These are phyloP conservation scores for Amanita molliuscula DNA, from an alignment of 768 basidiomycete species.

Conservation along the genomic window DNA sequence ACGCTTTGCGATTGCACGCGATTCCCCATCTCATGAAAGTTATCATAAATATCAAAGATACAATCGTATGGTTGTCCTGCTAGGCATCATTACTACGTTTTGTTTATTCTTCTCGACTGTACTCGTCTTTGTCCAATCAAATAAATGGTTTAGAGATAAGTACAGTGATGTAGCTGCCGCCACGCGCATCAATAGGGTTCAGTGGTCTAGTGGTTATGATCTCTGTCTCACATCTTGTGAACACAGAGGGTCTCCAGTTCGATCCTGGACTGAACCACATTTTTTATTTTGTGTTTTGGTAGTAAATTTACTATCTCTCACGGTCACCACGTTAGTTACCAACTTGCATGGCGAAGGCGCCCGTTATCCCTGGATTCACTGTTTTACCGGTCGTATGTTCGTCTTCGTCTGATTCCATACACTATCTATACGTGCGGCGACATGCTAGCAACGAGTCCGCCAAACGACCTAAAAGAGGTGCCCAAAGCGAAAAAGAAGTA, in stretches of 20 bases:
- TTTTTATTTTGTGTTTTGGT: constrained; percentile 4
- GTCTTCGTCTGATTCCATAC: constrained; percentile 29
- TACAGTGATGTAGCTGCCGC: too few species aligned
- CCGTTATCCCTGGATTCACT: constrained; percentile 35
- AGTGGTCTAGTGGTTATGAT: constrained; percentile 16
- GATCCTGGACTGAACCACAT: constrained; percentile 14
- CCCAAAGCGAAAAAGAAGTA: constrained; percentile 11
- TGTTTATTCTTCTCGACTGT: too few species aligned
- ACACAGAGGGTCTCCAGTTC: constrained; percentile 15
- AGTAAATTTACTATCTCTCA: background rate
- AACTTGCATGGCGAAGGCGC: background rate
- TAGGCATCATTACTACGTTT: background rate
- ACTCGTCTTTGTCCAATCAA: too few species aligned
- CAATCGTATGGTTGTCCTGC: background rate
- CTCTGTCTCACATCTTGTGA: constrained; percentile 12
- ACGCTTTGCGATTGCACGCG: constrained; percentile 7
- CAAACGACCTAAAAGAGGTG: constrained; percentile 11
- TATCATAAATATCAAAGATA: constrained; percentile 3
- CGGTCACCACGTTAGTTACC: background rate
- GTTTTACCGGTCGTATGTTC: constrained; percentile 35
- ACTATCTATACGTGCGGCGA: constrained; percentile 69
- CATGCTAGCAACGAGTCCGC: constrained; percentile 45
- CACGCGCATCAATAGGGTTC: constrained; percentile 2
- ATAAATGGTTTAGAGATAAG: background rate
- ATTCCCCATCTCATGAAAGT: constrained; percentile 6